Base-by-base conservation (phyloP, 2,329 filamentous ascomycete species). In the Purpureocillium takamizusanense region DNA sequence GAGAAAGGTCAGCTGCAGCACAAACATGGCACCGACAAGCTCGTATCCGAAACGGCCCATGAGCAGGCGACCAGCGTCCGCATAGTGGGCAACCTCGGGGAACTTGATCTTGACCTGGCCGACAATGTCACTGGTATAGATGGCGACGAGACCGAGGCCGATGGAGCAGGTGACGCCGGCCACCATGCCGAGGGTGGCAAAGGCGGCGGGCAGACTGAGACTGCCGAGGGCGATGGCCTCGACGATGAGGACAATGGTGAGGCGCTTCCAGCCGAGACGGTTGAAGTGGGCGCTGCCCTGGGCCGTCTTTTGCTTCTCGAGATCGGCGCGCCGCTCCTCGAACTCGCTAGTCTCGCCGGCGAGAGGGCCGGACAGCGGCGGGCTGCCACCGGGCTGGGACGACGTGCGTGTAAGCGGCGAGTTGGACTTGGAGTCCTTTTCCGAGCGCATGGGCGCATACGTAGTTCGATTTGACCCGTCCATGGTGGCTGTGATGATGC, bases 1-100 rank as follows among this genome's bases (percentile, higher is more conserved):
- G 48, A 83, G 72, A 60, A 86, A 83, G 39, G 81, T 61, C 30
- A 86, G 64, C 56, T 84, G 76, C 14, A 85, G 57, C 9, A 72
- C 62, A 48, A 82, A 79, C 45, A 73, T 78, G 45, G 65, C 58
- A 17, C 78, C 78, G 33, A 83, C 62, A 25, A 86, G 46, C 53
- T 83, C 76, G 44, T 77, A 73, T 1, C 78, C 79, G 30, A 74
- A 62, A 14, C 59, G 62, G 8, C 83, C 83, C 41, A 68, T 66
- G 36, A 86, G 63, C 35, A 85, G 63, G 33, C 70, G 63, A 3
- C 78, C 81, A 12, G 78, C 81, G 49, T 86, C 82, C 16, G 79
- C 77, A 53, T 85, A 83, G 50, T 76, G 78, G 31, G 73, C 69
- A 36, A 84, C 69, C 12, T 76, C 61, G 3, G 80, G 78, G 47